A percentile compares a stretch with the other conserved stretches of the same genome.
Conservation (phyloP, 257 asterid genomes). For the Ophiorrhiza pumila region DNA sequence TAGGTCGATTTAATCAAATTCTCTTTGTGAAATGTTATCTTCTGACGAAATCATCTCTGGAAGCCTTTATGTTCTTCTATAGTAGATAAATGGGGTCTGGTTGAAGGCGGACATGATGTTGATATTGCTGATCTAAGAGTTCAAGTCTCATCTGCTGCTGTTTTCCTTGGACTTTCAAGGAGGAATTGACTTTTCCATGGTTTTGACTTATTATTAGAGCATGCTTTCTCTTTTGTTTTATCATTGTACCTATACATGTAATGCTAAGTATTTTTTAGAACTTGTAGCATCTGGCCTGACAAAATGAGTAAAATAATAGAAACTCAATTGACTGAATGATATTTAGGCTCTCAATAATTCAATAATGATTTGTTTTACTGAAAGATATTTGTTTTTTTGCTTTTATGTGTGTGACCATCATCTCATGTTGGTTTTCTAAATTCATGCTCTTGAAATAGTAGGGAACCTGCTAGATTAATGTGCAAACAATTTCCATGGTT, state of each 20-base stretch:
- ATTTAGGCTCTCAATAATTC: background rate
- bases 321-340: background rate
- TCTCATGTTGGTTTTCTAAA: background rate
- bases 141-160: constrained; percentile 78
- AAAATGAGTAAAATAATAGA: constrained; percentile 1
- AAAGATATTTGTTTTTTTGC: background rate
- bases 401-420: background rate
- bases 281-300: background rate
- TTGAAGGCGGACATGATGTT: constrained; percentile 98
- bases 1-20: too few species aligned
- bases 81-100: constrained; percentile 82
- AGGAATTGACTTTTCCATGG: constrained; percentile 28
- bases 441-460: background rate
- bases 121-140: constrained; percentile 93
- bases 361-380: background rate
- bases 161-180: constrained; percentile 80
- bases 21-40: too few species aligned
- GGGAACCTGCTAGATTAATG: background rate
- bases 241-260: background rate
- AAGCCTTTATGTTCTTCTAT: too few species aligned
- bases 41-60: too few species aligned
- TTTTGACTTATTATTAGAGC: background rate
- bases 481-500: background rate
- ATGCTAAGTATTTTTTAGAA: constrained; percentile 1
- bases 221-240: constrained; percentile 1